Evolutionary conservation across 495 filamentous ascomycete species (phyloP).

Genomic region (Talaromyces thailandensis): DNA sequence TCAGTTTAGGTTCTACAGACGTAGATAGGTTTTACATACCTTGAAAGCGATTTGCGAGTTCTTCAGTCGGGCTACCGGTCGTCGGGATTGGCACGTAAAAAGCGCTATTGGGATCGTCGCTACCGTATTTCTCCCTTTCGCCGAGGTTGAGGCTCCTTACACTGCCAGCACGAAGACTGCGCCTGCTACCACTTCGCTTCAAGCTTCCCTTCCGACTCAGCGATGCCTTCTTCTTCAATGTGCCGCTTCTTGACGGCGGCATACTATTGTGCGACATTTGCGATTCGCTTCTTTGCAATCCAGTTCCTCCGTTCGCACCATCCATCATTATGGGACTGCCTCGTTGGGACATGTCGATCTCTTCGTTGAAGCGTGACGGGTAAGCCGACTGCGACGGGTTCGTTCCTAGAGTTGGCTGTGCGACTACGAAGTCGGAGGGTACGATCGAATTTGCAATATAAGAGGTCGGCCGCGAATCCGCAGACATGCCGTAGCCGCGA

Average conservation of each 20-base stretch:
- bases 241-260: slow-evolving; percentile 60
- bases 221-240: slow-evolving; percentile 79
- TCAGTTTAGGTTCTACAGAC: neutral
- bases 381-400: slow-evolving; percentile 36
- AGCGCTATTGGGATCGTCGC: slow-evolving; percentile 68
- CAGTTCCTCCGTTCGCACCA: slow-evolving; percentile 24
- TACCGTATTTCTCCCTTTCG: slow-evolving; percentile 49
- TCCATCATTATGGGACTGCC: slow-evolving; percentile 51
- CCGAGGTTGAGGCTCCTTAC: slow-evolving; percentile 64
- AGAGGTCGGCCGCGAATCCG: slow-evolving; percentile 30
- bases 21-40: slow-evolving; percentile 40
- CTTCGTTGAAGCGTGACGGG: slow-evolving; percentile 54
- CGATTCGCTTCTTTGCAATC: slow-evolving; percentile 41
- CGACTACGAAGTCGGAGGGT: slow-evolving; percentile 24
- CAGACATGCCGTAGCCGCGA: slow-evolving; percentile 24
- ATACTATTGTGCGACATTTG: slow-evolving; percentile 41
- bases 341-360: slow-evolving; percentile 61
- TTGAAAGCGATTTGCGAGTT: slow-evolving; percentile 83
- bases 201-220: slow-evolving; percentile 63
- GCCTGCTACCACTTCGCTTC: slow-evolving; percentile 68
- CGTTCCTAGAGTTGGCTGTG: slow-evolving; percentile 18
- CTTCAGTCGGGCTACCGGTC: slow-evolving; percentile 75
- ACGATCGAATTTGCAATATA: slow-evolving; percentile 22
- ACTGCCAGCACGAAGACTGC: slow-evolving; percentile 71
- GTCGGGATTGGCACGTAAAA: slow-evolving; percentile 89